phyloP scores from a whole-genome alignment of 176 grass and related monocot species.

The Avena atlantica region DNA sequence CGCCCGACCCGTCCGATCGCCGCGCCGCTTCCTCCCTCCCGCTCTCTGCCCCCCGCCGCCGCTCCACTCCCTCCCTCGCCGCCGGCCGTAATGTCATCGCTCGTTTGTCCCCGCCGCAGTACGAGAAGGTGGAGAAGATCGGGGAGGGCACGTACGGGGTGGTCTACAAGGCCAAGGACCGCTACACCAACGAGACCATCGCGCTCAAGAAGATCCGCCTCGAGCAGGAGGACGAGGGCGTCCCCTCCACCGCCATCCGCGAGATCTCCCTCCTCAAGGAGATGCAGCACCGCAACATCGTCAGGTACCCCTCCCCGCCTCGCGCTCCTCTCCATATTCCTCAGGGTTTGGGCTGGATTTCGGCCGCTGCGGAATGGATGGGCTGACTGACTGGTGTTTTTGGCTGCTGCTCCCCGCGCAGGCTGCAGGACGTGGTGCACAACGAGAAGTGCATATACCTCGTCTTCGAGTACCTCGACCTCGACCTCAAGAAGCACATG shows the following conservation, averaged over 20 bases:
- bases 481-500: conserved; percentile 99
- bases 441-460: conserved; percentile 80
- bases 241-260: conserved; percentile 91
- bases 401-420: conserved; percentile 9
- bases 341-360: not conserved
- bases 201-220: conserved; percentile 98
- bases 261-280: conserved; percentile 98
- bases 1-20: conserved; percentile 27
- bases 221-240: conserved; percentile 95
- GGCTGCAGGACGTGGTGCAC: conserved; percentile 94
- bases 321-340: not conserved
- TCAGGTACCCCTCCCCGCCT: conserved; percentile 49
- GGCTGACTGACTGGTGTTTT: not conserved
- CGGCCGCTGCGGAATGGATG: not conserved
- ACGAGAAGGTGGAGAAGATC: conserved; percentile 98
- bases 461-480: conserved; percentile 94
- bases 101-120: conserved; percentile 47
- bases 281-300: conserved; percentile 93
- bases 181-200: conserved; percentile 86
- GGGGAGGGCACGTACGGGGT: conserved; percentile 96
- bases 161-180: conserved; percentile 91
- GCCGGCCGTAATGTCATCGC: conserved; percentile 10
- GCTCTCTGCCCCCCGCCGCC: not conserved
- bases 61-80: not conserved
- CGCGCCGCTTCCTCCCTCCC: not conserved